phyloP scores from a whole-genome alignment of 106 monocot genomes.

The Agapanthus africanus region DNA sequence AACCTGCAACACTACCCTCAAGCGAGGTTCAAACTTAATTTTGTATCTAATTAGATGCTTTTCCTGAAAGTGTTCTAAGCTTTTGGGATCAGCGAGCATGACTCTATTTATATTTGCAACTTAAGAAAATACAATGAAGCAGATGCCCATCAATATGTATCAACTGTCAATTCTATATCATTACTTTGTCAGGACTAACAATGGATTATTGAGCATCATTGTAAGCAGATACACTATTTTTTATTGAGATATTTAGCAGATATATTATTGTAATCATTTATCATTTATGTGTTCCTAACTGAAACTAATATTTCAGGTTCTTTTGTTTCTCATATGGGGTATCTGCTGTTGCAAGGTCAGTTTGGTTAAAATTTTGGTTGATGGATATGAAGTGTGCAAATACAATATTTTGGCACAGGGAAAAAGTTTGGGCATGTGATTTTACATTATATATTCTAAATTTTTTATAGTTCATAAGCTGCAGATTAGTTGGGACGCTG shows the following conservation, averaged over 20 bases:
- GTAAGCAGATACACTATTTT: background rate
- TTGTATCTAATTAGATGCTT: too few relatives aligned
- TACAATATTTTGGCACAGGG: background rate
- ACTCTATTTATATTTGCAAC: too few relatives aligned
- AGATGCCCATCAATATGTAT: background rate
- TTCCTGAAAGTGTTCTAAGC: too few relatives aligned
- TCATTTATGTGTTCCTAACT: background rate
- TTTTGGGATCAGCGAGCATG: too few relatives aligned
- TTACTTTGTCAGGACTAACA: background rate
- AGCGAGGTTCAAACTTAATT: too few relatives aligned
- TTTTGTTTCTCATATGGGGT: conserved; percentile 81
- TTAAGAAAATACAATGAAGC: background rate
- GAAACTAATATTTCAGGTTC: conserved; percentile 32
- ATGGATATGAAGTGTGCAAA: background rate
- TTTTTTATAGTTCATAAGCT: conserved; percentile 7
- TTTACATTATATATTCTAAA: conserved; percentile 1
- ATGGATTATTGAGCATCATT: background rate
- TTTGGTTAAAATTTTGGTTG: conserved; percentile 6
- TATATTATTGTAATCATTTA: too few relatives aligned
- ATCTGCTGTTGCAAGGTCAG: conserved; percentile 85
- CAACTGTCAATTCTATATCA: background rate
- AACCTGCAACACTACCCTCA: too few relatives aligned
- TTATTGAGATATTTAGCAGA: too few relatives aligned
- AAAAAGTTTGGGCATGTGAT: background rate
- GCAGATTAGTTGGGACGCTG: conserved; percentile 90